Conservation (phyloP, 2,329 filamentous ascomycete species). For the Aureobasidium namibiae region DNA sequence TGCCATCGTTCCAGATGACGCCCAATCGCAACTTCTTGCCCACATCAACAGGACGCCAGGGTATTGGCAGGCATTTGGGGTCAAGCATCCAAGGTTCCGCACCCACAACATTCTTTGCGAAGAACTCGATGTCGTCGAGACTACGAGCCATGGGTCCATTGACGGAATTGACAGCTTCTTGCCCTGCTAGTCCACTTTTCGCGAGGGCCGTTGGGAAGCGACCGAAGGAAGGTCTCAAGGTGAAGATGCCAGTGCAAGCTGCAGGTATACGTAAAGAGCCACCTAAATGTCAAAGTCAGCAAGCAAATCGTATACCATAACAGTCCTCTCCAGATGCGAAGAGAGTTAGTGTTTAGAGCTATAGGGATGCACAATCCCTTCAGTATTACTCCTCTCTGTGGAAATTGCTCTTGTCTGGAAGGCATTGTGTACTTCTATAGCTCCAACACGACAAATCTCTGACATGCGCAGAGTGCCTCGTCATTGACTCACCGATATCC, state of each 20-base stretch:
- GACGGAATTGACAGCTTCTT: conserved; percentile 56
- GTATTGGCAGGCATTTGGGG: conserved; percentile 44
- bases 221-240: conserved; percentile 49
- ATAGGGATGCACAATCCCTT: no score
- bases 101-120: conserved; percentile 32
- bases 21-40: conserved; percentile 50
- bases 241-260: conserved; percentile 51
- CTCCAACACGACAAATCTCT: no score
- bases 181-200: conserved; percentile 43
- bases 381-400: no score
- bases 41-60: conserved; percentile 41
- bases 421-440: no score
- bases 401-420: no score
- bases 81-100: conserved; percentile 46
- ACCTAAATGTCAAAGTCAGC: conserved; percentile 19
- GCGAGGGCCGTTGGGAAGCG: conserved; percentile 46
- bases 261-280: conserved; percentile 50
- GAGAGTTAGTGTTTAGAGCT: no score
- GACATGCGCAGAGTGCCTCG: not conserved
- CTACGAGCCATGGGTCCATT: conserved; percentile 55
- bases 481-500: conserved; percentile 39
- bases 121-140: conserved; percentile 43
- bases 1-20: conserved; percentile 50
- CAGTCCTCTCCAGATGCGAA: no score
- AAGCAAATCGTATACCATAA: no score